These are phyloP conservation scores for Phytopythium mirpurense DNA, from an alignment of 352 stramenopile genomes.

Conservation along the genomic window DNA sequence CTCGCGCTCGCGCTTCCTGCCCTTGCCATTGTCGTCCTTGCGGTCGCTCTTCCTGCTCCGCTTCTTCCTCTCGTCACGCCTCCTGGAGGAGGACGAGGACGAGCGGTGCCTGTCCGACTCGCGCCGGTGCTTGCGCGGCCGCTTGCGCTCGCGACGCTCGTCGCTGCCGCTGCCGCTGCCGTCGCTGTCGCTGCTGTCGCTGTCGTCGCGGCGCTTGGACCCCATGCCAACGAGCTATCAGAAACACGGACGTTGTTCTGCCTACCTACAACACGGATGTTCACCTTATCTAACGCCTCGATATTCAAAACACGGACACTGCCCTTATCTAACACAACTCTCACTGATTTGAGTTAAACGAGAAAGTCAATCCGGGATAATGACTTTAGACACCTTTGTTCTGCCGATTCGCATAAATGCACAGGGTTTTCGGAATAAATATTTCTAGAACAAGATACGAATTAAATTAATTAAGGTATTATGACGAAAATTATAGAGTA, in stretches of 20 bases:
- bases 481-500: no score
- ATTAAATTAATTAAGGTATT: no score
- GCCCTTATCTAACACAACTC: background rate
- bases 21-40: conserved; percentile 11
- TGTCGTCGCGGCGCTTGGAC: background rate
- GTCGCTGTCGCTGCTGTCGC: background rate
- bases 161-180: conserved; percentile 3
- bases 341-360: no score
- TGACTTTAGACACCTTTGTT: no score
- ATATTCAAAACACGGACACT: background rate
- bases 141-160: background rate
- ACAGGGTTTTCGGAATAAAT: no score
- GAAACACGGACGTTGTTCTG: no score
- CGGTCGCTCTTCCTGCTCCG: conserved; percentile 13
- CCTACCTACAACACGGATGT: no score
- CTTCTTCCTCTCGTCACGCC: conserved; percentile 20
- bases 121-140: background rate
- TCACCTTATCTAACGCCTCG: no score
- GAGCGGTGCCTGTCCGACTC: background rate
- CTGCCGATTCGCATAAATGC: no score
- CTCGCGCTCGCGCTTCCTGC: background rate
- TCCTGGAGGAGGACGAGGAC: background rate
- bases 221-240: no score
- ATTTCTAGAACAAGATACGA: no score
- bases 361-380: no score